A percentile compares a stretch with the other conserved stretches of the same genome.
phyloP scores from a whole-genome alignment of 441 rosid species.

The Populus tomentosa region DNA sequence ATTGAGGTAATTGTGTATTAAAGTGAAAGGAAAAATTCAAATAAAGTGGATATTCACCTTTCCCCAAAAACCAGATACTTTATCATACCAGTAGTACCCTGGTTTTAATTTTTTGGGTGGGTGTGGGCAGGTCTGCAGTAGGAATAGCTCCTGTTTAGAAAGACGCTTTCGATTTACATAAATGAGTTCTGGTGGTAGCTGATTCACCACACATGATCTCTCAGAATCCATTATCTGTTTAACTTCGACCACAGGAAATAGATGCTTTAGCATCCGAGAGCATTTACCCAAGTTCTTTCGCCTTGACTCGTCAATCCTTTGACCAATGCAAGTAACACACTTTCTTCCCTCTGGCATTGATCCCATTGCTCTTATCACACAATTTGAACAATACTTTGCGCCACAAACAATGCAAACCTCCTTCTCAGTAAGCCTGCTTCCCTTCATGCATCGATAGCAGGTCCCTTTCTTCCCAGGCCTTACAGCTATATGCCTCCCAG shows the following conservation, averaged over 20 bases:
- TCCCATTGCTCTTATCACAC: constrained; percentile 93
- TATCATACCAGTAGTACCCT: constrained; percentile 92
- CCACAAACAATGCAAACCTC: constrained; percentile 91
- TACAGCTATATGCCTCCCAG: constrained; percentile 44
- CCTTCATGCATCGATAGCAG: constrained; percentile 80
- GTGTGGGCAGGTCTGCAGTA: constrained; percentile 56
- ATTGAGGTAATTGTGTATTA: constrained; percentile 20
- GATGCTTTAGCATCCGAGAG: constrained; percentile 67
- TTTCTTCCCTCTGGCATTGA: constrained; percentile 99
- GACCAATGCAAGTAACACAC: constrained; percentile 78
- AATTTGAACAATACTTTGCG: constrained; percentile 73
- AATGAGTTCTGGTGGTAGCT: constrained; percentile 74
- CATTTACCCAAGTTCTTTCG: constrained; percentile 64
- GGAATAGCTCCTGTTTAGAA: constrained; percentile 46
- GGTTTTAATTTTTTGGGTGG: constrained; percentile 88
- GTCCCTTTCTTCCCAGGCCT: constrained; percentile 76
- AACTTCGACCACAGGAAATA: constrained; percentile 58
- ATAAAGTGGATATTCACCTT: constrained; percentile 50
- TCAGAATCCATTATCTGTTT: constrained; percentile 74
- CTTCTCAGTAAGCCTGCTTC: constrained; percentile 71
- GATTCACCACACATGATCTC: constrained; percentile 69
- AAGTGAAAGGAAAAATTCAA: background rate
- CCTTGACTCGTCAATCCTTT: constrained; percentile 66
- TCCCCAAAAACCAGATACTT: constrained; percentile 95
- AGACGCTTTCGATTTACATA: constrained; percentile 59